These are phyloP conservation scores for Metschnikowia reukaufii DNA, from an alignment of 805 yeast genomes.

Conservation along the genomic window DNA sequence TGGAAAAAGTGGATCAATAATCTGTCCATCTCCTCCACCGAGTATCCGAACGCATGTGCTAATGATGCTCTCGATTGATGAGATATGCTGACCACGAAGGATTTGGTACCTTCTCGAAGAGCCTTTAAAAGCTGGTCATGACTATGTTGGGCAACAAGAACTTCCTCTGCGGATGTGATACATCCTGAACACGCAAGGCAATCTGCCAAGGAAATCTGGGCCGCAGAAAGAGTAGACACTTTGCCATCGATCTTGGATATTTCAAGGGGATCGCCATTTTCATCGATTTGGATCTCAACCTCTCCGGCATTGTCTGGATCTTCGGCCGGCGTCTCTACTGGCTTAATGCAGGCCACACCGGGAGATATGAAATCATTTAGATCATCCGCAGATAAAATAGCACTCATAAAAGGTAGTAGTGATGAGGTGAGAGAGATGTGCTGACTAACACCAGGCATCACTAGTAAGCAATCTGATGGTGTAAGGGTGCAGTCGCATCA, in stretches of 20 bases:
- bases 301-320: slow-evolving; percentile 26
- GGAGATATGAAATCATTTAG: slow-evolving; percentile 93
- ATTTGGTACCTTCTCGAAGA: slow-evolving; percentile 33
- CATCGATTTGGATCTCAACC: slow-evolving; percentile 55
- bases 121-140: slow-evolving; percentile 73
- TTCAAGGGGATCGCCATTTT: slow-evolving; percentile 61
- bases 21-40: slow-evolving; percentile 59
- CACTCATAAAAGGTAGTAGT: slow-evolving; percentile 61
- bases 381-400: slow-evolving; percentile 84
- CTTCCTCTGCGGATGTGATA: slow-evolving; percentile 96
- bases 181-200: slow-evolving; percentile 97
- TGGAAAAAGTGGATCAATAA: slow-evolving; percentile 58
- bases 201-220: slow-evolving; percentile 86
- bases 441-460: slow-evolving; percentile 4
- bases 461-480: slow-evolving; percentile 4
- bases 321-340: slow-evolving; percentile 51
- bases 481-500: slow-evolving; percentile 2
- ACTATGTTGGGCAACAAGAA: slow-evolving; percentile 85
- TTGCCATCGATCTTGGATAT: slow-evolving; percentile 62
- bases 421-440: neutral
- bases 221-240: slow-evolving; percentile 59
- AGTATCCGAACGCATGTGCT: slow-evolving; percentile 61
- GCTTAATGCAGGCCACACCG: slow-evolving; percentile 92
- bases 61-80: slow-evolving; percentile 86
- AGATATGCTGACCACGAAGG: slow-evolving; percentile 73